Base-by-base conservation (phyloP, 2,329 filamentous ascomycete species). In the Phaeosphaeria sp. region DNA sequence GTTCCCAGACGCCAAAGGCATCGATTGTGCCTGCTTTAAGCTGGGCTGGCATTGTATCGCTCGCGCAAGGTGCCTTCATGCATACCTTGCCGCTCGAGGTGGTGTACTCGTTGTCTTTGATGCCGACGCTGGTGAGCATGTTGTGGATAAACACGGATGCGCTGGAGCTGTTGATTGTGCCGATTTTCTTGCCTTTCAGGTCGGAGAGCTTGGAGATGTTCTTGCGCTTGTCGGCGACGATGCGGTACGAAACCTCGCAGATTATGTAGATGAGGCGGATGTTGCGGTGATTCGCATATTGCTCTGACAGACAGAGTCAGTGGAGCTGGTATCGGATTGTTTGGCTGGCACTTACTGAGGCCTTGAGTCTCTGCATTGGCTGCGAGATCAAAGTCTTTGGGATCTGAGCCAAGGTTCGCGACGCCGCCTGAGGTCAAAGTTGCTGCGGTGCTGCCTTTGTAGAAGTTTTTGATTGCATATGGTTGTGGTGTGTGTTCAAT, bases 331-430 rank as follows among this genome's bases (percentile, higher is more conserved):
- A 6, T 13, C 11, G 30, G 30, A 3, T 7, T 13, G 6, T 36
- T 13, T 7, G 6, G 11, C 30, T 13, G 11, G 11, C 11, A 36
- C 30, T 36, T 13, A 36, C 30, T 64, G 2, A 73, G 60, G 48
- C 63, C 67, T 55, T 71, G 69, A 18, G 69, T 73, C 59, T 73
- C 69, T 36, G 69, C 69, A 54, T 73, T 73, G 47, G 69, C 59
- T 39, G 66, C 67, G 36, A 73, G 64, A 44, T 73, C 69, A 46
- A 67, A 55, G 30, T 49, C 44, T n/a, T 53, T 55, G n/a, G 45
- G 47, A 40, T 68, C 61, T n/a, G 55, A 59, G 18, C 42, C 58
- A 40, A 73, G 61, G 53, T 65, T 65, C 6, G 67, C 55, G 13
- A 71, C 68, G 25, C 67, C 66, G 13, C 67, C 68, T 13, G 55